These are phyloP conservation scores for Cladobotryum protrusum DNA, from an alignment of 2,329 filamentous ascomycete genomes.

Conservation along the genomic window DNA sequence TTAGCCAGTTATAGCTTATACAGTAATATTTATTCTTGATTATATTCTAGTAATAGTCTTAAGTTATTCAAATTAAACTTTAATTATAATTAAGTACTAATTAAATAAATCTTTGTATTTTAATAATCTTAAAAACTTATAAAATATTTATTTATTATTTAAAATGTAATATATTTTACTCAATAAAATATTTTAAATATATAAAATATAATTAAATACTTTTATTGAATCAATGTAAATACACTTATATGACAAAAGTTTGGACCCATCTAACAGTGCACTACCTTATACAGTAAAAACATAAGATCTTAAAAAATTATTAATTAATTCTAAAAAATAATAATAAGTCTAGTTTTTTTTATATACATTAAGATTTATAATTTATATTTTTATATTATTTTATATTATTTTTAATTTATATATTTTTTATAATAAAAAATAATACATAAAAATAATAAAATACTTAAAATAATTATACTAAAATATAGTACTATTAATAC, in stretches of 20 bases:
- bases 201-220: background rate
- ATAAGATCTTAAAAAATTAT: background rate
- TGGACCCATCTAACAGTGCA: too few species aligned
- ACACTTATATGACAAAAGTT: background rate
- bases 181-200: too few species aligned
- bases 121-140: background rate
- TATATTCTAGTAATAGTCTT: background rate
- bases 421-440: too few species aligned
- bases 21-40: background rate
- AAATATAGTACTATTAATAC: too few species aligned
- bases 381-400: background rate
- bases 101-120: background rate
- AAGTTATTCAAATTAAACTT: background rate
- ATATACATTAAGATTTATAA: background rate
- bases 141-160: background rate
- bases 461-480: too few species aligned
- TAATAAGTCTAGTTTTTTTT: background rate
- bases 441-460: too few species aligned
- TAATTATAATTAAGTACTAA: background rate
- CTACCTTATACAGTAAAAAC: background rate
- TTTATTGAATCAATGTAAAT: background rate
- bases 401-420: background rate
- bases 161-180: background rate
- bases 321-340: too few species aligned
- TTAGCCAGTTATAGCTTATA: background rate